Percentiles rank a stretch among this genome's conserved stretches.
Evolutionary conservation across 73 alveolate species (phyloP).

Genomic region (Tetrahymena elliotti): DNA sequence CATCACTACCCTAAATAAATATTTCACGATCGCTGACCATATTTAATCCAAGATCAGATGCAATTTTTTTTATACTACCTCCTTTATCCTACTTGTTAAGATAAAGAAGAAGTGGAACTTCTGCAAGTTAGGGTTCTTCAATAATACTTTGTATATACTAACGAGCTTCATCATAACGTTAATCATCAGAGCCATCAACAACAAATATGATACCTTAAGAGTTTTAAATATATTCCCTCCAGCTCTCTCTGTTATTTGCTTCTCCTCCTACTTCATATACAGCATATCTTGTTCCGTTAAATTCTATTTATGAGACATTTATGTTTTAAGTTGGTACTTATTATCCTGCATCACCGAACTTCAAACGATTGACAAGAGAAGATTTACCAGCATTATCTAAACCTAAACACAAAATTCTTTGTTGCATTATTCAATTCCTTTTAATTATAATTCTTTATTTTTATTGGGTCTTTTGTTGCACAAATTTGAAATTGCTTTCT

Average conservation of each 20-base stretch:
- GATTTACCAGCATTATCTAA: conserved; percentile 39
- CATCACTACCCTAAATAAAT: background rate
- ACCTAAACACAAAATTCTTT: conserved; percentile 22
- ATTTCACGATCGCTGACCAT: background rate
- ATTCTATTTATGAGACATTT: conserved; percentile 4
- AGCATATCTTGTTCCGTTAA: conserved; percentile 25
- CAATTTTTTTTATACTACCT: background rate
- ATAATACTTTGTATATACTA: background rate
- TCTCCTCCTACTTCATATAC: conserved; percentile 19
- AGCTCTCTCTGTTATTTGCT: conserved; percentile 17
- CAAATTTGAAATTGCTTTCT: background rate
- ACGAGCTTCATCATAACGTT: conserved; percentile 18
- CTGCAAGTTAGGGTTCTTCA: background rate
- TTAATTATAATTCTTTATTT: background rate
- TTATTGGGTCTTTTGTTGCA: background rate
- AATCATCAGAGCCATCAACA: conserved; percentile 14
- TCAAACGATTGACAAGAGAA: conserved; percentile 18
- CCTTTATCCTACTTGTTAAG: background rate
- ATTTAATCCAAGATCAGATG: background rate
- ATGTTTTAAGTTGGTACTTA: background rate
- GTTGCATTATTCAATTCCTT: background rate
- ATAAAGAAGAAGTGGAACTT: background rate
- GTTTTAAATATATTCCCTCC: conserved; percentile 7
- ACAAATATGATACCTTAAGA: background rate
- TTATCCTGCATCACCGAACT: conserved; percentile 1